Evolutionary conservation across 495 filamentous ascomycete genomes (phyloP), one percentile per base, ranked within the genome.

Genomic region (Extremus antarcticus): DNA sequence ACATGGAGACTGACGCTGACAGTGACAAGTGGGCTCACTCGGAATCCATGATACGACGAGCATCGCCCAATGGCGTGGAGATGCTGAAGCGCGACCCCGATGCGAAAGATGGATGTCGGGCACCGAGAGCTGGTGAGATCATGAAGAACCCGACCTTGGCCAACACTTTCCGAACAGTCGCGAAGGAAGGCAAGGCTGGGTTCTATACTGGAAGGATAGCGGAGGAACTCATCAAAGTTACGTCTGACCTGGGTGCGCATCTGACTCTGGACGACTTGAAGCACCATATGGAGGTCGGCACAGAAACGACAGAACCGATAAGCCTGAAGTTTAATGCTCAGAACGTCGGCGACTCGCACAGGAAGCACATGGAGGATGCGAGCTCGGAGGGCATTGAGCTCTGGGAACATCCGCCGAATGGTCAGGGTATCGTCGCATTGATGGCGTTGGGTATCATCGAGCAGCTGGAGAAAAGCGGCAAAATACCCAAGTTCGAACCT

Each of bases 361-460:
- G 63, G 43, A 59, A 67, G 43, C 75, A 75, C 51, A 74, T 72
- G 25, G 59, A 68, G 29, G 71, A 70, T 23, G 68, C 32, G 1
- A 59, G 73, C 32, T 59, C 71, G 1, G 73, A 78, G 53, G 83
- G 81, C n/a, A 75, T 95, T 19, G 82, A 92, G 61, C 66, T 98
- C 1, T 97, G 90, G 90, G 92, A 98, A 60, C 90, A 95, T 69
- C 88, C 92, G 39, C 92, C 92, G n/a, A 97, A 96, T 70, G 90
- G 94, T 0, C 92, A 98, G 68, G 92, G 92, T 11, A 85, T 98
- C 57, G 89, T 97, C 0, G 94, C 92, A 3, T 75, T 97, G 39
- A 94, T 97, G 81, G 85, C 92, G 0, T 74, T 98, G 0, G 92
- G 94, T 1, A 91, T 97, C 57, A 73, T 98, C 43, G 82, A 94